A percentile compares a stretch with the other conserved stretches of the same genome.
Evolutionary conservation across 805 yeast species (phyloP).

Genomic region (Cyberlindnera euphorbiiphila): DNA sequence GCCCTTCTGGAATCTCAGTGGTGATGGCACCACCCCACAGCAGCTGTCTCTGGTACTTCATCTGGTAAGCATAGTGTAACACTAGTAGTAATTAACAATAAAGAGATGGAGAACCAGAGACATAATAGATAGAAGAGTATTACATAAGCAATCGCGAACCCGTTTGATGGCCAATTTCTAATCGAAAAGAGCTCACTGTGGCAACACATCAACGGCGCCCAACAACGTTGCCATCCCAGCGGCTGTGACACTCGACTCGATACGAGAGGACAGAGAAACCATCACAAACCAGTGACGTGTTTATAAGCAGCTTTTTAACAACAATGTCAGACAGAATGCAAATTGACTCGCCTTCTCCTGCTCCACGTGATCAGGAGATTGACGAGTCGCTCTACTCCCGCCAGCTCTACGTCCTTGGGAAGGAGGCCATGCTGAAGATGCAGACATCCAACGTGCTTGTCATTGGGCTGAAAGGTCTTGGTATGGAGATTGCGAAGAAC

Average conservation of each 20-base stretch:
- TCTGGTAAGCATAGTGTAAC: no score
- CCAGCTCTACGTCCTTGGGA: conserved; percentile 93
- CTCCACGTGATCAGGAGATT: conserved; percentile 43
- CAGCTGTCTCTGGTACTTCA: conserved; percentile 18
- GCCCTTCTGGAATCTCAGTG: conserved; percentile 51
- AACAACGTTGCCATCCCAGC: no score
- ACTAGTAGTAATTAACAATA: no score
- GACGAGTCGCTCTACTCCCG: conserved; percentile 96
- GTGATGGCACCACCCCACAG: conserved; percentile 84
- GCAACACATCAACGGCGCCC: no score
- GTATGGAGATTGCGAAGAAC: conserved; percentile 94
- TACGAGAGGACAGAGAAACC: no score
- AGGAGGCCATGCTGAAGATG: conserved; percentile 98
- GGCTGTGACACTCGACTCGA: no score
- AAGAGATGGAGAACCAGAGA: no score
- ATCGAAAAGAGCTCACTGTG: no score
- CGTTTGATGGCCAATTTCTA: no score
- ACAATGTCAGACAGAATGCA: conserved; percentile 37
- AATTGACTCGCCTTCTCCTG: conserved; percentile 36
- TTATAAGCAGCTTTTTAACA: no score
- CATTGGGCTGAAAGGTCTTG: conserved; percentile 88
- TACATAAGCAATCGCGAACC: not conserved
- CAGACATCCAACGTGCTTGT: conserved; percentile 88
- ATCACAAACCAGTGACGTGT: no score
- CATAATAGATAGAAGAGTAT: no score